Base-by-base conservation (phyloP, 805 yeast genomes). In the Yarrowia sp. region DNA sequence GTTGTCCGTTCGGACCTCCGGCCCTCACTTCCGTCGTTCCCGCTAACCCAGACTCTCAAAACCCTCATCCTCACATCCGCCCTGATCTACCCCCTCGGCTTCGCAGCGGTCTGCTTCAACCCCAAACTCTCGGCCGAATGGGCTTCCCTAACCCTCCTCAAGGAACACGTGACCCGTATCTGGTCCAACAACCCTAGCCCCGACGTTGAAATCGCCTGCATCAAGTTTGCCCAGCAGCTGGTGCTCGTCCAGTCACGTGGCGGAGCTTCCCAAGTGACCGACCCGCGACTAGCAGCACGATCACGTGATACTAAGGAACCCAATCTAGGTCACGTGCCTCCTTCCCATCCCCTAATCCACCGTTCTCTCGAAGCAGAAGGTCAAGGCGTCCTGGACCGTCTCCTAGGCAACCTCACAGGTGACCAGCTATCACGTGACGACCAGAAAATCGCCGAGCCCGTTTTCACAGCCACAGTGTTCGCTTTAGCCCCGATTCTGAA, bases 321-420 rank as follows among this genome's bases (percentile, higher is more conserved):
- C 38, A 84, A 88, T 9, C 75, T 86, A 53, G 72, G 83, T 2
- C 74, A 79, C 65, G 85, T 86, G 3, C 79, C 80, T 18, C 74
- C 81, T 0, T 81, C 79, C 65, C 97, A 93, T 71, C 84, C 91
- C 0, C 82, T 89, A 44, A 79, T 92, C 48, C 83, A 83, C 63
- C 69, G 75, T 9, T 74, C 78, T 22, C 75, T 92, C 67, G 91
- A 88, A 68, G 83, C 87, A 7, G 96, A 92, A 73, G 88, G 92
- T 0, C 82, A 81, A 64, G 86, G 81, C 3, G 77, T 89, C 65
- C 76, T 95, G 39, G 97, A 91, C 69, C 74, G 84, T 39, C 73
- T 93, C 35, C 76, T 91, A 53, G 77, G 79, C 50, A 77, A 81
- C 15, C 77, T 92, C 64, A 78, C 80, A 44, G 85, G 81, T 38